These are phyloP conservation scores for Acaromyces ingoldii DNA, from an alignment of 1,284 basidiomycete genomes.

Conservation along the genomic window DNA sequence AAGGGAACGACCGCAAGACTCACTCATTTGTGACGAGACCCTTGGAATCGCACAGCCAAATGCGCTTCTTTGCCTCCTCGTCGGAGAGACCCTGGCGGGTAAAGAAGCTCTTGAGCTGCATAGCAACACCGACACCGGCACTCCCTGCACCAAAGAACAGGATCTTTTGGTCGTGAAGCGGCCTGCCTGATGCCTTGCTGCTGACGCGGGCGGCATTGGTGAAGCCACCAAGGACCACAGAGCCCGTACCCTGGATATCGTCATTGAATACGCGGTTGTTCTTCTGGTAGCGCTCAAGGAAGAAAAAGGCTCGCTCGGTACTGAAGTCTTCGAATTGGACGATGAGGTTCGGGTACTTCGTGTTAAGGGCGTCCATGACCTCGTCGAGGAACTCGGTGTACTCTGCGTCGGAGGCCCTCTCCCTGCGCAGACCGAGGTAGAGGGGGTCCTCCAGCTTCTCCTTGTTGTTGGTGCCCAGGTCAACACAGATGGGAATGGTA, in stretches of 20 bases:
- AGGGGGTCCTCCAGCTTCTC: constrained; percentile 77
- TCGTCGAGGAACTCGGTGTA: constrained; percentile 75
- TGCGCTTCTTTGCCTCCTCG: constrained; percentile 41
- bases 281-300: constrained; percentile 46
- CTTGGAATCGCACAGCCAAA: constrained; percentile 49
- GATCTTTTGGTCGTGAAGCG: constrained; percentile 72
- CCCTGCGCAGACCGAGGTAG: constrained; percentile 68
- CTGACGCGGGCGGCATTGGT: constrained; percentile 78
- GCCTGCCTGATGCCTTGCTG: constrained; percentile 65
- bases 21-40: constrained; percentile 48
- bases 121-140: constrained; percentile 67
- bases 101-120: constrained; percentile 50
- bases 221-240: constrained; percentile 82
- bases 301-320: constrained; percentile 48
- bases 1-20: too few species aligned
- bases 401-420: constrained; percentile 50
- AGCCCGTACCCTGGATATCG: constrained; percentile 51
- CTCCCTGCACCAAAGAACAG: constrained; percentile 87
- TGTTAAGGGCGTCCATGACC: constrained; percentile 68
- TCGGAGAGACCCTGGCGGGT: constrained; percentile 36
- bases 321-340: constrained; percentile 72
- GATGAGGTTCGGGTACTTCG: constrained; percentile 66
- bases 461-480: constrained; percentile 75
- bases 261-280: constrained; percentile 32
- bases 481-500: constrained; percentile 72